These are phyloP conservation scores for Ophiocordyceps sinensis DNA, from an alignment of 2,329 filamentous ascomycete species.

Conservation along the genomic window DNA sequence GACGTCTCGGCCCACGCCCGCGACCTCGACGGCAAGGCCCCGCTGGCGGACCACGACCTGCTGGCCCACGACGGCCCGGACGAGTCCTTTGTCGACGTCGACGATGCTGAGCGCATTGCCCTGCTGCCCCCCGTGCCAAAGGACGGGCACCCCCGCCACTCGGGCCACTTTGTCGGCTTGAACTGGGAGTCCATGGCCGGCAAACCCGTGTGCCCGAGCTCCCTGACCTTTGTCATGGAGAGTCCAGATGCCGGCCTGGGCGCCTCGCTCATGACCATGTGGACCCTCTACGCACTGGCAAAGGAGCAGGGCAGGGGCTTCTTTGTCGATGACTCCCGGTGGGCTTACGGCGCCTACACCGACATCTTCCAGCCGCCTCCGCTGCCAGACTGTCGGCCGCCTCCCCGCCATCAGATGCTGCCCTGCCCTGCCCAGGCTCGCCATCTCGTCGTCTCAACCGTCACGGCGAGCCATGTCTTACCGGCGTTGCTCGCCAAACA, in stretches of 20 bases:
- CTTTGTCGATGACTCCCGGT: conserved; percentile 73
- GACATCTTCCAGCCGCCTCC: conserved; percentile 59
- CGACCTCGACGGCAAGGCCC: conserved; percentile 24
- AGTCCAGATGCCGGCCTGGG: conserved; percentile 61
- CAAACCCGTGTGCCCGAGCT: conserved; percentile 48
- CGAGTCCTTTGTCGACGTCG: conserved; percentile 58
- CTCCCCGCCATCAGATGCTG: conserved; percentile 60
- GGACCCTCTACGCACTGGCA: conserved; percentile 72
- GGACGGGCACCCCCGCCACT: conserved; percentile 23
- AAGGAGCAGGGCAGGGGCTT: conserved; percentile 60
- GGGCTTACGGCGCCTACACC: conserved; percentile 66
- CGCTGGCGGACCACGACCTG: conserved; percentile 28
- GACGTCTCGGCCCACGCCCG: conserved; percentile 47
- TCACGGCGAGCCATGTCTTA: conserved; percentile 51
- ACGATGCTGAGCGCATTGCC: conserved; percentile 51
- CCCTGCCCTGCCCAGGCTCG: conserved; percentile 65
- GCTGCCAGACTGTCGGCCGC: conserved; percentile 49
- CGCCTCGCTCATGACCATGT: conserved; percentile 61
- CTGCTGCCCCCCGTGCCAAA: conserved; percentile 34
- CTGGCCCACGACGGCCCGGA: conserved; percentile 47
- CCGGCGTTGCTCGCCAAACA: conserved; percentile 32
- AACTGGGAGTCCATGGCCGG: conserved; percentile 26
- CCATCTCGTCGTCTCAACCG: conserved; percentile 60
- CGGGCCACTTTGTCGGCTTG: conserved; percentile 33
- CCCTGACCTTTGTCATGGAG: conserved; percentile 67